Evolutionary conservation across 2,329 filamentous ascomycete species (phyloP).

Genomic region (Ascosphaera apis): DNA sequence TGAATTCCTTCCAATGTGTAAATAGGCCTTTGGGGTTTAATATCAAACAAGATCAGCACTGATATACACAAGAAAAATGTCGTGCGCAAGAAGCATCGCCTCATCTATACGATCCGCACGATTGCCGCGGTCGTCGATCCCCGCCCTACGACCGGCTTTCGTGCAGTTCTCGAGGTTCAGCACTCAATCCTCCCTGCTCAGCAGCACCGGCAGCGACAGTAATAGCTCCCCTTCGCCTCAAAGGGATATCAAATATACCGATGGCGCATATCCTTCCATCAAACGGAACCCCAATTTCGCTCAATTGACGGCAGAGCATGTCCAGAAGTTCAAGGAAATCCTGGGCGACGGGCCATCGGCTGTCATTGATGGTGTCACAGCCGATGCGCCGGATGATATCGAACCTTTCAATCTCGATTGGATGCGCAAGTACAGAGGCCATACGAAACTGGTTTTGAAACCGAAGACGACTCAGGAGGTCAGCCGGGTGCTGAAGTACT

Average conservation of each 20-base stretch:
- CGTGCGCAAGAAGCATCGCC: slow-evolving; percentile 3
- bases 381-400: slow-evolving; percentile 54
- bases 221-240: not conserved
- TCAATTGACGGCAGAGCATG: slow-evolving; percentile 50
- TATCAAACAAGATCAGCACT: no score
- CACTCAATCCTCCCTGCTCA: no score
- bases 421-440: slow-evolving; percentile 96
- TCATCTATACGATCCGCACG: slow-evolving; percentile 3
- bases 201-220: not conserved
- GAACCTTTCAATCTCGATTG: slow-evolving; percentile 91
- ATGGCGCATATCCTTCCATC: slow-evolving; percentile 57
- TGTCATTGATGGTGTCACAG: slow-evolving; percentile 60
- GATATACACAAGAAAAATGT: slow-evolving; percentile 4
- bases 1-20: no score
- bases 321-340: slow-evolving; percentile 59
- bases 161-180: no score
- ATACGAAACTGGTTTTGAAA: slow-evolving; percentile 68
- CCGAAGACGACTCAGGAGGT: slow-evolving; percentile 69
- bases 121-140: no score
- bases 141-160: not conserved
- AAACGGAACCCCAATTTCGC: slow-evolving; percentile 54
- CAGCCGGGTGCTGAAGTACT: slow-evolving; percentile 78
- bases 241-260: slow-evolving; percentile 58
- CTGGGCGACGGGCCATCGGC: slow-evolving; percentile 50
- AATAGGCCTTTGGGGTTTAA: no score